phyloP scores from a whole-genome alignment of 1,284 basidiomycete genomes.

The Flammula alnicola region DNA sequence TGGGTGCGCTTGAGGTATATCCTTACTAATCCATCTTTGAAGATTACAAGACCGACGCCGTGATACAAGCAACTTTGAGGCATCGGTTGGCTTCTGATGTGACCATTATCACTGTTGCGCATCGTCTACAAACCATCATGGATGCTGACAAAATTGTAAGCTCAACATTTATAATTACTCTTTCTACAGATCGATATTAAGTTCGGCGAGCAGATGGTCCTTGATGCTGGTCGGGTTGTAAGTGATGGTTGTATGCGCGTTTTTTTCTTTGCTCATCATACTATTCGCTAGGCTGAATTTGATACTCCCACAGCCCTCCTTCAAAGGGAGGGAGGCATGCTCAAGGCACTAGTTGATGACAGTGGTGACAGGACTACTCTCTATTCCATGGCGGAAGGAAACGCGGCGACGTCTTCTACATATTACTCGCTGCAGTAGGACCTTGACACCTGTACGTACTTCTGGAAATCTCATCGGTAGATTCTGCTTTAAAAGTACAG shows the following conservation, averaged over 20 bases:
- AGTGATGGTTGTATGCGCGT: not conserved
- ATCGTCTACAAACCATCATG: constrained; percentile 70
- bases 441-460: constrained; percentile 10
- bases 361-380: constrained; percentile 32
- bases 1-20: not conserved
- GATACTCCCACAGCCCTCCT: constrained; percentile 56
- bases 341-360: constrained; percentile 53
- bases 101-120: constrained; percentile 66
- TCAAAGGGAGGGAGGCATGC: constrained; percentile 44
- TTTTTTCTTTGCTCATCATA: not conserved
- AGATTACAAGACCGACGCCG: constrained; percentile 39
- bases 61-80: constrained; percentile 60
- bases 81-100: constrained; percentile 53
- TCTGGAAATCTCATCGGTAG: constrained; percentile 14
- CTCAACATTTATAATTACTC: not conserved
- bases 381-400: constrained; percentile 21
- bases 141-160: constrained; percentile 44
- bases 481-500: constrained; percentile 8
- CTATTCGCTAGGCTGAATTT: constrained; percentile 39
- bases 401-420: constrained; percentile 13
- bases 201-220: constrained; percentile 1
- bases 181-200: not conserved
- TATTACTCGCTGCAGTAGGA: constrained; percentile 11
- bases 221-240: constrained; percentile 12
- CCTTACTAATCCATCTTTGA: constrained; percentile 32